phyloP scores from a whole-genome alignment of 306 rosid genomes.

The Ceratonia siliqua region DNA sequence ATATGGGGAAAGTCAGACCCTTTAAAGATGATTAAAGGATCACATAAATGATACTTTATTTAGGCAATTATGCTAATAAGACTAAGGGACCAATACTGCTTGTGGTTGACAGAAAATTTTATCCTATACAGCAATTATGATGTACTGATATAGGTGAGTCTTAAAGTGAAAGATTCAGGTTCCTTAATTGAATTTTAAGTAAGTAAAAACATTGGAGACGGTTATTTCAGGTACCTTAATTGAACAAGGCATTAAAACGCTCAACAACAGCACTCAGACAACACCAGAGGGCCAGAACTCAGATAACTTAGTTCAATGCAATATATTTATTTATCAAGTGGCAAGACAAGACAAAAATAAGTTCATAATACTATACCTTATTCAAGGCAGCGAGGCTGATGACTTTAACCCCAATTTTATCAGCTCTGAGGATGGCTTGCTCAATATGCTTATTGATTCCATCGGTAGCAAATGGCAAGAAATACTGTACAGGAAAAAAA shows the following conservation, averaged over 20 bases:
- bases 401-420: constrained; percentile 83
- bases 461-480: constrained; percentile 84
- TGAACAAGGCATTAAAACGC: constrained; percentile 19
- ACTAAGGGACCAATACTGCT: not conserved
- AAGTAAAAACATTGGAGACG: not conserved
- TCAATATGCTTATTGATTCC: constrained; percentile 93
- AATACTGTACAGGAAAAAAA: constrained; percentile 57
- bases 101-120: not conserved
- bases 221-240: constrained; percentile 3
- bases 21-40: not conserved
- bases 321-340: not conserved
- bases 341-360: not conserved
- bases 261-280: constrained; percentile 49
- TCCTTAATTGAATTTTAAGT: constrained; percentile 14
- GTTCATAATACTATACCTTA: constrained; percentile 62
- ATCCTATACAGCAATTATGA: constrained; percentile 20
- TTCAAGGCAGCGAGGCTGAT: constrained; percentile 95
- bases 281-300: not conserved
- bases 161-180: not conserved
- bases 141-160: not conserved
- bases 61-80: not conserved
- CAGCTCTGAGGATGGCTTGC: constrained; percentile 82
- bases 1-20: not conserved
- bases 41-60: not conserved
- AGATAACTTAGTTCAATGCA: not conserved